Conservation (phyloP, 352 stramenopile genomes). For the Globisporangium takayamanum region DNA sequence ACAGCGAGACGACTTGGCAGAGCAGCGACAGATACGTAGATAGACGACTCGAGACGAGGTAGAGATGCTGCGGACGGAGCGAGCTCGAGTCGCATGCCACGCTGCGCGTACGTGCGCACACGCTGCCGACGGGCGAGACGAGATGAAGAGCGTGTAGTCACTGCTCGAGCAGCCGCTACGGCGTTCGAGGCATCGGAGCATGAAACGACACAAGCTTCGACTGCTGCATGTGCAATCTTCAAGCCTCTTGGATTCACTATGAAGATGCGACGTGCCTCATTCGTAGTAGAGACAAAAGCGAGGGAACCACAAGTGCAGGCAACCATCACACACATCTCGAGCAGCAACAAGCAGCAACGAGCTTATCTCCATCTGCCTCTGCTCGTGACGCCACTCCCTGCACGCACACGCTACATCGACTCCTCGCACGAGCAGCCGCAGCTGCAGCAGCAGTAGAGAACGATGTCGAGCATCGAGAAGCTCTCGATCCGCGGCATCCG, state of each 20-base stretch:
- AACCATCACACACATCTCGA: background rate
- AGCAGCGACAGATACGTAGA: too few species aligned
- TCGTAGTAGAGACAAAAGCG: background rate
- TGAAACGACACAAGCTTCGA: background rate
- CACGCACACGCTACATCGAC: too few species aligned
- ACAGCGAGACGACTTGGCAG: too few species aligned
- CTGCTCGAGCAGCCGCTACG: too few species aligned
- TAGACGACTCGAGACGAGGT: too few species aligned
- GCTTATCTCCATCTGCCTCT: background rate
- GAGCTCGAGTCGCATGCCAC: too few species aligned
- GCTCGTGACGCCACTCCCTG: background rate
- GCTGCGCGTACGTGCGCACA: too few species aligned
- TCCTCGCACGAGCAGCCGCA: background rate
- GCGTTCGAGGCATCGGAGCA: too few species aligned
- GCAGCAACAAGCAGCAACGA: background rate
- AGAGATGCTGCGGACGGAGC: too few species aligned
- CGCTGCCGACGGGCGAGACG: too few species aligned
- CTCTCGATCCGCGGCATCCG: constrained; percentile 98
- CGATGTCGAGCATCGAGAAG: constrained; percentile 98
- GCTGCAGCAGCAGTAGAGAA: too few species aligned
- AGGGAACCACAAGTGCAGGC: background rate
- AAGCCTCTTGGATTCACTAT: background rate
- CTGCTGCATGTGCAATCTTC: background rate
- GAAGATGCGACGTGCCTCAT: background rate
- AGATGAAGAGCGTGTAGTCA: too few species aligned